Base-by-base conservation (phyloP, 78 protist genomes). In the Fonticula alba region DNA sequence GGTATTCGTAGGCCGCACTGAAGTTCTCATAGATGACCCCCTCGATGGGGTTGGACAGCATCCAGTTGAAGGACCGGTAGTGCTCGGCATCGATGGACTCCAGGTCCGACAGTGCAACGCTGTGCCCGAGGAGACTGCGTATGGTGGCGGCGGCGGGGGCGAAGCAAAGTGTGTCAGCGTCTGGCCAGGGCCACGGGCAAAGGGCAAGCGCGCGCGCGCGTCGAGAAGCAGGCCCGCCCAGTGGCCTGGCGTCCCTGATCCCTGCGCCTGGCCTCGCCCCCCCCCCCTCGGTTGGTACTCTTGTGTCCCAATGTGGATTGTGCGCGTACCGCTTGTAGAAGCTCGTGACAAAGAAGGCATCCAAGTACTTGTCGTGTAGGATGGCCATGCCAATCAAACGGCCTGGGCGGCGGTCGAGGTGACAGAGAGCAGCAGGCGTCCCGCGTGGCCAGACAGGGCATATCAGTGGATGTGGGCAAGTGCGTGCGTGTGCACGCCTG, bases 341-440 rank as follows among this genome's bases (percentile, higher is more conserved):
- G 35, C 69, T 43, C 49, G 79, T 66, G 32, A 84, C 51, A 22
- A 82, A 82, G 70, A 61, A 61, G 49, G 1, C 65, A 50, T 72
- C 77, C 4, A 71, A 37, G 32, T 37, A 37, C 27, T 70, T 19
- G 43, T 73, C 79, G 62, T 84, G 75, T 66, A 64, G 66, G 27
- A 84, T n/a, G 32, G 89, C 89, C 67, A 79, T 63, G 24, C 78
- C 89, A 10, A 81, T 14, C 26, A 84, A 73, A 1, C 76, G 51
- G n/a, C n/a, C n/a, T n/a, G n/a, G n/a, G n/a, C n/a, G n/a, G n/a
- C n/a, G n/a, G n/a, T n/a, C n/a, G n/a, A n/a, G n/a, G n/a, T n/a
- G n/a, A n/a, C n/a, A n/a, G n/a, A n/a, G n/a, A n/a, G n/a, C n/a
- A n/a, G n/a, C n/a, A n/a, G n/a, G n/a, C n/a, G n/a, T n/a, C n/a